Percentiles rank a stretch among this genome's conserved stretches.
Evolutionary conservation across 352 stramenopile species (phyloP).

Genomic region (Elongisporangium senticosum): DNA sequence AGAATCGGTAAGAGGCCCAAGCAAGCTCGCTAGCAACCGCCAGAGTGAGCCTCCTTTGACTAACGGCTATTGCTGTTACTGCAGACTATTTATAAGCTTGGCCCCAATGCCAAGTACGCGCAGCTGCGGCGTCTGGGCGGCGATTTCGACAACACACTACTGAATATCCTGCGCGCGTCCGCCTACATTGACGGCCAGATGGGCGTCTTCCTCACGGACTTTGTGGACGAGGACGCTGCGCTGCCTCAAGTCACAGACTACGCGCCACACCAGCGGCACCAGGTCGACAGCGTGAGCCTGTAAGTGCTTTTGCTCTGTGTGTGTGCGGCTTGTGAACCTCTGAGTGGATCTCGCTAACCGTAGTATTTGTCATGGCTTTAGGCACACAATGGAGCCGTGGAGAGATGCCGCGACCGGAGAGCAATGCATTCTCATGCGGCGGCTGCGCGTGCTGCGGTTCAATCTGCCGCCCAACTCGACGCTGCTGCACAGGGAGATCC

Average conservation of each 20-base stretch:
- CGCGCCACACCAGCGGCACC: background rate
- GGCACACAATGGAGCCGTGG: slow-evolving; percentile 17
- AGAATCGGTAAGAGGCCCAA: slow-evolving; percentile 26
- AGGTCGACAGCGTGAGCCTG: background rate
- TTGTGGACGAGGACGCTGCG: slow-evolving; percentile 39
- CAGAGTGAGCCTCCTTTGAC: background rate
- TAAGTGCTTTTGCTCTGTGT: background rate
- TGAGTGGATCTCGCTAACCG: background rate
- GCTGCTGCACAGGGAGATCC: slow-evolving; percentile 28
- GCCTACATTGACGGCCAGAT: slow-evolving; percentile 33
- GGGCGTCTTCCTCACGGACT: slow-evolving; percentile 34
- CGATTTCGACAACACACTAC: slow-evolving; percentile 26
- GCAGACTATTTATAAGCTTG: slow-evolving; percentile 26
- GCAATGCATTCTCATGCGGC: slow-evolving; percentile 26
- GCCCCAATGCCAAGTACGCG: slow-evolving; percentile 24
- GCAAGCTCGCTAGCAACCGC: background rate
- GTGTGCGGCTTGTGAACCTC: background rate
- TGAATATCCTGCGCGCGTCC: slow-evolving; percentile 29
- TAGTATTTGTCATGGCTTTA: background rate
- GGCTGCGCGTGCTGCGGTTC: slow-evolving; percentile 37
- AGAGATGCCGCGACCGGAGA: slow-evolving; percentile 16
- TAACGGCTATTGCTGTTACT: slow-evolving; percentile 2
- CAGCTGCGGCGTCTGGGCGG: slow-evolving; percentile 32
- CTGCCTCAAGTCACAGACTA: slow-evolving; percentile 1
- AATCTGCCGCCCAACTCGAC: slow-evolving; percentile 38